Evolutionary conservation across 1,139 yeast genomes (phyloP).

Genomic region (Yamadazyma atmosphaerica): DNA sequence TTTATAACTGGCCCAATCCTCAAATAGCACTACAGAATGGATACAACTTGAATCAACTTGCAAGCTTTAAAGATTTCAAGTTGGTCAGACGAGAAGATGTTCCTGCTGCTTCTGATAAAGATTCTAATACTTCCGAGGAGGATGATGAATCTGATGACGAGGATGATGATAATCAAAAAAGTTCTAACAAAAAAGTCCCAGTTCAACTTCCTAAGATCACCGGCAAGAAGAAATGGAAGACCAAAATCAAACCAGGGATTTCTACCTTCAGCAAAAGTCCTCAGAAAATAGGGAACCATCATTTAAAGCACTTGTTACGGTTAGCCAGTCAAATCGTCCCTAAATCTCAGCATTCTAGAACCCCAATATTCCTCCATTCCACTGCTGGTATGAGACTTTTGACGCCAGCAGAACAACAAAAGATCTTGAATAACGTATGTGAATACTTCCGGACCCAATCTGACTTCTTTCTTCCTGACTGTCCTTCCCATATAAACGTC

Average conservation of each 20-base stretch:
- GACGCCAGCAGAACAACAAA: conserved; percentile 52
- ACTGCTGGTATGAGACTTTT: conserved; percentile 81
- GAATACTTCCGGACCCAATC: conserved; percentile 51
- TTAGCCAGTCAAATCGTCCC: conserved; percentile 66
- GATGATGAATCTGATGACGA: conserved; percentile 16
- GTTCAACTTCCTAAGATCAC: conserved; percentile 38
- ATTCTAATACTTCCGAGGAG: too few relatives aligned
- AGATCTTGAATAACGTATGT: conserved; percentile 57
- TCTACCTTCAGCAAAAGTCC: conserved; percentile 54
- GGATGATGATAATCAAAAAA: too few relatives aligned
- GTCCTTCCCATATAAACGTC: conserved; percentile 60
- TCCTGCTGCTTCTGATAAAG: too few relatives aligned
- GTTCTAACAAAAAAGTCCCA: too few relatives aligned
- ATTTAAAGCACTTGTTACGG: conserved; percentile 54
- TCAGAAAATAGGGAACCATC: conserved; percentile 57
- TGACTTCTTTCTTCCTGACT: conserved; percentile 58
- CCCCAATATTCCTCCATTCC: conserved; percentile 77
- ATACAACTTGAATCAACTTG: conserved; percentile 15
- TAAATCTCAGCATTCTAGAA: conserved; percentile 60
- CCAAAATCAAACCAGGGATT: conserved; percentile 68
- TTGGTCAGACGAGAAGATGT: conserved; percentile 18
- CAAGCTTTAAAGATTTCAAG: conserved; percentile 12
- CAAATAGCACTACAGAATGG: conserved; percentile 29
- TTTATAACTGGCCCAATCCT: conserved; percentile 68
- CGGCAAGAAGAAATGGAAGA: conserved; percentile 54